Evolutionary conservation across 2,329 filamentous ascomycete species (phyloP).

Genomic region (Ophiosphaerella herpotricha): DNA sequence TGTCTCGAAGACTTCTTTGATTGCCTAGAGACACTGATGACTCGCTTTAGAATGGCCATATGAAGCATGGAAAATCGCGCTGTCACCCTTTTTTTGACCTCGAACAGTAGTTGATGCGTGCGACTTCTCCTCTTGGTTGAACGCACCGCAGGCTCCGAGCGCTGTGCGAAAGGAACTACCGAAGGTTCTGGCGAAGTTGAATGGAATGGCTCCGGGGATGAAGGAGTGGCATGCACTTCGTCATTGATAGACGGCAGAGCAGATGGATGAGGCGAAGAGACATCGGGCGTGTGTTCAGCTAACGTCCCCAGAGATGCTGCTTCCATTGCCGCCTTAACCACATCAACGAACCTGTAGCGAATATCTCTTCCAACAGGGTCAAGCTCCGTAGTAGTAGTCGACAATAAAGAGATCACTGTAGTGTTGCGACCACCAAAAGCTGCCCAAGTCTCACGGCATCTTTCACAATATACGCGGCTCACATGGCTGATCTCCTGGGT

Average conservation of each 20-base stretch:
- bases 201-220: neutral
- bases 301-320: conserved; percentile 14
- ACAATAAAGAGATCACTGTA: conserved; percentile 32
- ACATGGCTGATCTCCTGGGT: conserved; percentile 13
- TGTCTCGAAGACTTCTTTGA: neutral
- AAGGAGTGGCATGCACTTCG: neutral
- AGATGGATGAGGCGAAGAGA: neutral
- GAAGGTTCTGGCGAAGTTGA: neutral
- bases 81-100: neutral
- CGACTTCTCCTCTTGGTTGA: neutral
- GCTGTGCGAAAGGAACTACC: too few species aligned
- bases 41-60: neutral
- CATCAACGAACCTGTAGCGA: conserved; percentile 20
- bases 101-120: neutral
- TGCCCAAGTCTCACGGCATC: conserved; percentile 29
- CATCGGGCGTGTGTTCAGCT: neutral
- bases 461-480: conserved; percentile 27
- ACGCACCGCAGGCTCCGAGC: neutral
- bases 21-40: neutral
- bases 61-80: neutral
- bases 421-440: conserved; percentile 28
- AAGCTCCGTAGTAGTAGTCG: conserved; percentile 20
- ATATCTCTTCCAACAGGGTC: conserved; percentile 21
- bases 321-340: conserved; percentile 24
- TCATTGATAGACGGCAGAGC: neutral